Base-by-base conservation (phyloP, 805 yeast genomes). In the Metschnikowia lochheadii region DNA sequence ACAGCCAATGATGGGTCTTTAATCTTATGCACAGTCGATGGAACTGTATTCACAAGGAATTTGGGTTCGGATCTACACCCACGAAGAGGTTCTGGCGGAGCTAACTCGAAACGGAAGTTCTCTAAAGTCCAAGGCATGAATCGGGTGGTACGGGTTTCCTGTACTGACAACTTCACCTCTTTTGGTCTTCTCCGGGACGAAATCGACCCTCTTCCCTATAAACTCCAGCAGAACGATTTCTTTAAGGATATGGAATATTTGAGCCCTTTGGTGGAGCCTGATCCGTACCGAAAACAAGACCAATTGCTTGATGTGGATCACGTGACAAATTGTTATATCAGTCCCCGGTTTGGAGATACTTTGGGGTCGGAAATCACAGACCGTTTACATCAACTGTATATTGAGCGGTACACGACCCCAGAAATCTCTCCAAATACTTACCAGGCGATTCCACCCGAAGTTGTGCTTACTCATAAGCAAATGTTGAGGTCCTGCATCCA, bases 141-240 rank as follows among this genome's bases (percentile, higher is more conserved):
- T 45, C 78, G 78, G 48, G 75, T 83, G n/a, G 78, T 76, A 11
- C 72, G 72, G 45, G 96, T 90, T 3, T 63, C 78, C 1, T 84
- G 92, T 58, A 89, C 86, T 60, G 76, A 83, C 0, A 63, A 71
- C 11, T 87, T 86, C 60, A 68, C 80, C 0, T 83, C 87, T 0
- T 87, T 87, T 67, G 83, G 83, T 0, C 81, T 87, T 42, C 66
- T 87, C 14, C 77, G 85, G 55, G 84, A 83, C 55, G 90, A 86
- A 46, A 65, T 77, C 10, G 83, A 79, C 54, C 59, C 68, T n/a
- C 63, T 86, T 1, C 87, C 88, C 0, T 69, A 83, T n/a, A 64
- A 76, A 36, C 63, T 84, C 14, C 68, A 69, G 10, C 68, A 70
- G 45, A 77, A 81, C 54, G 67, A 72, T 14, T 69, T 85, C 36